Conservation (phyloP, 192 early-diverging fungal species). For the Coemansia biformis region DNA sequence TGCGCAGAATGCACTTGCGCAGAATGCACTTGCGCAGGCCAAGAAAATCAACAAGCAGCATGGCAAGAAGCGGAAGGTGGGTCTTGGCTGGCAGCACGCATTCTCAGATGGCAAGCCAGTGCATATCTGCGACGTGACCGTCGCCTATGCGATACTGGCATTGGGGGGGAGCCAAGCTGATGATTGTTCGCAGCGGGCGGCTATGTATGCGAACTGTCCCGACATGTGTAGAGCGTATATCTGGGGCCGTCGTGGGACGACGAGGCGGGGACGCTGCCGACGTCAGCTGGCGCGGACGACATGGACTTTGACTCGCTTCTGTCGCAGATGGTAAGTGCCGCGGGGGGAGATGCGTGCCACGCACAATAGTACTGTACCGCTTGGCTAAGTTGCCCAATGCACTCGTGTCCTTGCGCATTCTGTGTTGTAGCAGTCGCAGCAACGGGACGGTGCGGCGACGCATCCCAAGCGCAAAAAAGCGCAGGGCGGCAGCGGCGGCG, state of each 20-base stretch:
- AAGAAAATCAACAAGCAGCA: conserved; percentile 1
- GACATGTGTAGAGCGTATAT: conserved; percentile 20
- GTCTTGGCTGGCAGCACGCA: no score
- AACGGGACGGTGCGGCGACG: background rate
- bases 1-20: background rate
- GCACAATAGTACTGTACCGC: no score
- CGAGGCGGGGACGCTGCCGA: conserved; percentile 37
- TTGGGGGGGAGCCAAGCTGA: no score
- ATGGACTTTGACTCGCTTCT: conserved; percentile 45
- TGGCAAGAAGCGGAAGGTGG: conserved; percentile 43
- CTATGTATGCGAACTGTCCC: background rate
- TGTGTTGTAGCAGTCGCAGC: conserved; percentile 7
- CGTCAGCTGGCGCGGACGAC: conserved; percentile 25
- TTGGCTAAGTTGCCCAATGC: no score
- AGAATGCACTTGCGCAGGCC: background rate
- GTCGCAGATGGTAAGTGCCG: conserved; percentile 37
- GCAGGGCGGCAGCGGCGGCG: no score
- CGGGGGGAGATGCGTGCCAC: no score
- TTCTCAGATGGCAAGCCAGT: background rate
- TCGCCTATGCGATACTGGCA: no score
- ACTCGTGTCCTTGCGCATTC: no score
- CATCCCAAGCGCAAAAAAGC: no score
- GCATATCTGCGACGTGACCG: no score
- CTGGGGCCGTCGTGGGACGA: conserved; percentile 49
- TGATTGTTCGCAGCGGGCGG: no score